These are phyloP conservation scores for Monotropa hypopitys DNA, from an alignment of 179 eudicot species.

Conservation along the genomic window DNA sequence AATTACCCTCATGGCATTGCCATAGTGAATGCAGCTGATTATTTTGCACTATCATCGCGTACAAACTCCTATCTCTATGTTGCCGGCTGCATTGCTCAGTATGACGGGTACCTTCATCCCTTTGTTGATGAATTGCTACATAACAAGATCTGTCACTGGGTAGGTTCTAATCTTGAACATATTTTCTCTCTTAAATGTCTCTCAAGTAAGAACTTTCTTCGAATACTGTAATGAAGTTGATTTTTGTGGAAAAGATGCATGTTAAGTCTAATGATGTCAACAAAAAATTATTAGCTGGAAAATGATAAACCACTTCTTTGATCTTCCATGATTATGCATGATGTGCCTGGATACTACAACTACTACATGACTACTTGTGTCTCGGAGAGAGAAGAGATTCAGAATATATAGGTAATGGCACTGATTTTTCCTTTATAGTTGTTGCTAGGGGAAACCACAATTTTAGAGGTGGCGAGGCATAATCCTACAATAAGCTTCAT, in stretches of 20 bases:
- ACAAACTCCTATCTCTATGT: constrained; percentile 72
- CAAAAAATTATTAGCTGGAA: background rate
- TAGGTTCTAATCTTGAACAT: constrained; percentile 26
- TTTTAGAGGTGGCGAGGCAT: background rate
- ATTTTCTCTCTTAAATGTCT: background rate
- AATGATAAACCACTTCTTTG: background rate
- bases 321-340: background rate
- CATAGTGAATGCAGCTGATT: constrained; percentile 91
- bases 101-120: constrained; percentile 73
- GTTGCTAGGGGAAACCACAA: background rate
- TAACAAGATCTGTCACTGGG: constrained; percentile 96
- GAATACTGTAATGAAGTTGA: background rate
- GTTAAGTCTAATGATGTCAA: background rate
- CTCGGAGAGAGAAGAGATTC: background rate
- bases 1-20: constrained; percentile 93
- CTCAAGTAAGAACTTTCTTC: background rate
- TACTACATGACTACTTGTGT: background rate
- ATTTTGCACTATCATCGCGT: constrained; percentile 84
- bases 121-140: constrained; percentile 75
- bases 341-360: background rate
- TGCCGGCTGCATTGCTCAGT: constrained; percentile 76
- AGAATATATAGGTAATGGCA: background rate
- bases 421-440: background rate
- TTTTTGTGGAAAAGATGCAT: background rate
- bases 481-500: background rate